These are phyloP conservation scores for Floccularia luteovirens DNA, from an alignment of 768 basidiomycete genomes.

Conservation along the genomic window DNA sequence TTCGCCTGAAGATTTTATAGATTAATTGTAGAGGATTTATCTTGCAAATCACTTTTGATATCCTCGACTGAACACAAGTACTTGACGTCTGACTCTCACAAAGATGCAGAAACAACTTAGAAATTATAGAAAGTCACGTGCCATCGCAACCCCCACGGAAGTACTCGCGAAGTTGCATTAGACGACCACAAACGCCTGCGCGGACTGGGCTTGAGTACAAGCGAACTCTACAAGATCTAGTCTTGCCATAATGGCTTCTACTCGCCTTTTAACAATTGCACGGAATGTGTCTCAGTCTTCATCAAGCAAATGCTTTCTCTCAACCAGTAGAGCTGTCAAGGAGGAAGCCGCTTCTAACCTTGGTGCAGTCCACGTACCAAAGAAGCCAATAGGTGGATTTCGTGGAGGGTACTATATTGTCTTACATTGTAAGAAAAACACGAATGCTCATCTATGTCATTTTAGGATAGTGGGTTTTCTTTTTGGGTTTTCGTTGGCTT, in stretches of 20 bases:
- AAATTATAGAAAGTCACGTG: not conserved
- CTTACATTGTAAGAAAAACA: conserved; percentile 2
- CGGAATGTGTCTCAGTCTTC: conserved; percentile 8
- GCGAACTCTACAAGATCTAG: not conserved
- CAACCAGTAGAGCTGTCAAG: conserved; percentile 32
- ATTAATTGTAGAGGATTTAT: not conserved
- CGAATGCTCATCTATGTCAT: conserved; percentile 3
- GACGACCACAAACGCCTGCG: too few species aligned
- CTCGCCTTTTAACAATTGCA: conserved; percentile 15
- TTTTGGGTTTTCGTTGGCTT: conserved; percentile 86
- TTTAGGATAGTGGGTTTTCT: conserved; percentile 76
- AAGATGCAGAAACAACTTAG: too few species aligned
- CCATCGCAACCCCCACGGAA: not conserved
- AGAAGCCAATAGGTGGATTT: conserved; percentile 72
- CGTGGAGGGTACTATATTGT: conserved; percentile 45
- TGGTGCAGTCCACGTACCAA: conserved; percentile 47
- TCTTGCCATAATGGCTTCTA: conserved; percentile 25
- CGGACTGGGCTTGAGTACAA: not conserved
- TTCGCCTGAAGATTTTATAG: too few species aligned
- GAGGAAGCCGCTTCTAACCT: conserved; percentile 43
- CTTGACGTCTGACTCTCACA: too few species aligned
- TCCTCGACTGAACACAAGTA: too few species aligned
- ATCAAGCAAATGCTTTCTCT: conserved; percentile 29
- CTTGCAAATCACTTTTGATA: not conserved
- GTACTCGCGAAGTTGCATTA: not conserved